Evolutionary conservation across 768 basidiomycete species (phyloP).

Genomic region (Pleurotus djamor): DNA sequence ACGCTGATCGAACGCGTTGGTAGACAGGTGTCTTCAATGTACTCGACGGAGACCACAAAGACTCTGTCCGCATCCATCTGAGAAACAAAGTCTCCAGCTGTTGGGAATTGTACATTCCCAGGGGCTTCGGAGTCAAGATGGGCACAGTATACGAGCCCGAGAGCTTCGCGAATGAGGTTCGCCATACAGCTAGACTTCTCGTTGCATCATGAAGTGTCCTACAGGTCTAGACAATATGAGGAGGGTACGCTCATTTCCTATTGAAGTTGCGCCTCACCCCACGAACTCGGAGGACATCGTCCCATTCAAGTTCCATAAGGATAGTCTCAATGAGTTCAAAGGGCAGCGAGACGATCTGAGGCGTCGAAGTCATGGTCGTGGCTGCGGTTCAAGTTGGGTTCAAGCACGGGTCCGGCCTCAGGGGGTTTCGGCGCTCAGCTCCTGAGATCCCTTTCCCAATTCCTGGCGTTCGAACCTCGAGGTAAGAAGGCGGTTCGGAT

Average conservation of each 20-base stretch:
- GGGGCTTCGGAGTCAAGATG: background rate
- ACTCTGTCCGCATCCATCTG: background rate
- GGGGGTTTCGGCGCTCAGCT: no score
- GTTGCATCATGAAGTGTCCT: background rate
- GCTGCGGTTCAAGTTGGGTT: no score
- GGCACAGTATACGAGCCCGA: background rate
- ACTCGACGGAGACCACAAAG: background rate
- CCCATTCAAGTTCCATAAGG: background rate
- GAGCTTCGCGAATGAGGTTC: background rate
- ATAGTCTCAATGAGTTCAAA: no score
- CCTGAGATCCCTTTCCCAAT: no score
- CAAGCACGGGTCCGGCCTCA: no score
- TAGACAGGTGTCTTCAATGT: background rate
- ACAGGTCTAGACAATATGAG: background rate
- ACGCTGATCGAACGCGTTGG: background rate
- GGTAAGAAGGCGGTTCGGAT: no score
- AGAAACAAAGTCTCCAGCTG: background rate
- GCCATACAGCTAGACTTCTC: background rate
- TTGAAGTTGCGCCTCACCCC: background rate
- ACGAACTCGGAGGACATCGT: background rate
- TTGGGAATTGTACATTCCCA: background rate
- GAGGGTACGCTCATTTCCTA: background rate
- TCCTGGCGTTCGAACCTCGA: no score
- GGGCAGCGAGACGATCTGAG: no score
- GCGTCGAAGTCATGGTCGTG: no score